phyloP scores from a whole-genome alignment of 2,329 filamentous ascomycete species.

The Anthostomella pinea region DNA sequence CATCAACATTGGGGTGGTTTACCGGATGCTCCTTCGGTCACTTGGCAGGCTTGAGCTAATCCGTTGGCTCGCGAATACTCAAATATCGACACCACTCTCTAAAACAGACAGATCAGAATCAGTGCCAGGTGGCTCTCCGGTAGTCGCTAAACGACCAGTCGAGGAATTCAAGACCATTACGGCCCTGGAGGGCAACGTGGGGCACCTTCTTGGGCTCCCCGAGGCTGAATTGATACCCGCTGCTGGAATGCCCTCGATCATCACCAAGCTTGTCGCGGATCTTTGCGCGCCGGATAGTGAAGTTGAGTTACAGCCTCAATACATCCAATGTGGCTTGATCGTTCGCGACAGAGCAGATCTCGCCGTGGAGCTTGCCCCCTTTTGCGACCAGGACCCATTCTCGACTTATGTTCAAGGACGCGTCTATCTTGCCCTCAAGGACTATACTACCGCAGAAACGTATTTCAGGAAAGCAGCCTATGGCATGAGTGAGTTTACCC shows the following conservation, averaged over 20 bases:
- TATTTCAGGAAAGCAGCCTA: slow-evolving; percentile 82
- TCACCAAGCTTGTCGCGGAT: slow-evolving; percentile 66
- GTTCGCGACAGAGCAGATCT: slow-evolving; percentile 59
- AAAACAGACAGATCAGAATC: slow-evolving; percentile 39
- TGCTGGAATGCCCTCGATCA: slow-evolving; percentile 40
- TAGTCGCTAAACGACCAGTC: slow-evolving; percentile 38
- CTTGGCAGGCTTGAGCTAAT: slow-evolving; percentile 74
- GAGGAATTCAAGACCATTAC: slow-evolving; percentile 52
- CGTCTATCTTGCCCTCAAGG: slow-evolving; percentile 68
- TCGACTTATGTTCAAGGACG: slow-evolving; percentile 83
- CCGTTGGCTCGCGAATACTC: slow-evolving; percentile 62
- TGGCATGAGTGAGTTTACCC: slow-evolving; percentile 64
- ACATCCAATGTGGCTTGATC: slow-evolving; percentile 61
- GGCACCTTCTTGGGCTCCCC: slow-evolving; percentile 61
- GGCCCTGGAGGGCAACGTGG: slow-evolving; percentile 57
- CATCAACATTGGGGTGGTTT: slow-evolving; percentile 67
- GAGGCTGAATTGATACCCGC: slow-evolving; percentile 45
- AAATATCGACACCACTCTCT: slow-evolving; percentile 49
- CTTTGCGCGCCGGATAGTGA: slow-evolving; percentile 63
- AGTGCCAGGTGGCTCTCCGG: slow-evolving; percentile 30
- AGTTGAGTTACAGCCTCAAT: slow-evolving; percentile 59
- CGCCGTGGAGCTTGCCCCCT: slow-evolving; percentile 54
- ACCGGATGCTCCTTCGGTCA: slow-evolving; percentile 65
- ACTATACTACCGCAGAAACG: slow-evolving; percentile 68
- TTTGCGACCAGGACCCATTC: slow-evolving; percentile 57